Evolutionary conservation across 2,329 filamentous ascomycete genomes (phyloP), one percentile per base, ranked within the genome.

Genomic region (Scedosporium dehoogii): DNA sequence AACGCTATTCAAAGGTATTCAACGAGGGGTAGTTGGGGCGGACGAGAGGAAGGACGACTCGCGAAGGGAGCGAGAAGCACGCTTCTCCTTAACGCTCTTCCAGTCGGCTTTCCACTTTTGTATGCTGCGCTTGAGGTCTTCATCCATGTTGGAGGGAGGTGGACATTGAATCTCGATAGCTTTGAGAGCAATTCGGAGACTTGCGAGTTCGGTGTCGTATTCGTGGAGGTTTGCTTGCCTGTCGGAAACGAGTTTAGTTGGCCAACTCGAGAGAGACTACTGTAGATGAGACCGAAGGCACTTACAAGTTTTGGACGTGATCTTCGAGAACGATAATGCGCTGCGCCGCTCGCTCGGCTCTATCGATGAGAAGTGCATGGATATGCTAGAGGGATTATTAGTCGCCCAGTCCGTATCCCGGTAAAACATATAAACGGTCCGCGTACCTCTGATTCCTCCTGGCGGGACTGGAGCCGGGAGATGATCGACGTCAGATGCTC

Each of bases 41-140:
- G 56, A 59, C 5, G 57, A 59, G 33, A 63, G 16, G 27, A 48
- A 23, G 14, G 61, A 62, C 12, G 53, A 2, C 14, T 48, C 48
- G 4, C 59, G 48, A 3, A 6, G 18, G 44, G 68, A 68, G 44
- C 73, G 71, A 55, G 67, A 68, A 58, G 74, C 73, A 38, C 76
- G 75, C 67, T 75, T 78, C 63, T 76, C 75, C 71, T 82, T 81
- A 33, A 85, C 74, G 16, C 73, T 70, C 9, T 76, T 73, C 79
- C 83, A 87, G 68, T 87, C 84, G 38, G 79, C 72, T 71, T 85
- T 87, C 81, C 85, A 87, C 65, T 79, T 79, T 63, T 78, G 74
- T 65, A 87, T 86, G 70, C 82, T 84, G 65, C 81, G 78, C 64
- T 79, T 75, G 41, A 87, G 78, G 64, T 86, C 84, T 29, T 77